Conservation (phyloP, 108 stramenopile species). For the Nannochloropsis gaditana region DNA sequence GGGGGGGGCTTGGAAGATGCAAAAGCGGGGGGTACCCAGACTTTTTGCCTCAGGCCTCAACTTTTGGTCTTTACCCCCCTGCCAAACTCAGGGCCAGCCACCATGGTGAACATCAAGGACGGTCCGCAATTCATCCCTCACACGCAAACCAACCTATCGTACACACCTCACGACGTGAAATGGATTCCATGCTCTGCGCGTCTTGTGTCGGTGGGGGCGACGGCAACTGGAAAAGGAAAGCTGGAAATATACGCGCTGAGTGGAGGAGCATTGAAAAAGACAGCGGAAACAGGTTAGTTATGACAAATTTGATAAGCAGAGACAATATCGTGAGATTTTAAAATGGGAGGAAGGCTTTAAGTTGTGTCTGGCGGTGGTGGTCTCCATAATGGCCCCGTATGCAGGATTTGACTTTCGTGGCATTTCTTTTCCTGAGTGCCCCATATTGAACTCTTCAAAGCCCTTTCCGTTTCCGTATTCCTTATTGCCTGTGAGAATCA, state of each 20-base stretch:
- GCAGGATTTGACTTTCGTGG: no score
- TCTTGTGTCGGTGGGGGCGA: not conserved
- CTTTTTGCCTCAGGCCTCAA: no score
- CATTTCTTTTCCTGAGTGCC: not conserved
- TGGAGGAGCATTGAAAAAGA: not conserved
- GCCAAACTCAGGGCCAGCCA: no score
- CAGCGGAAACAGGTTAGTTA: not conserved
- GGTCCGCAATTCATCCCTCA: not conserved
- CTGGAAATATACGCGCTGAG: not conserved
- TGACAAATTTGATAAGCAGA: not conserved
- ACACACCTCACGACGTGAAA: not conserved
- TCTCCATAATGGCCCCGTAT: no score
- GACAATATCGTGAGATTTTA: not conserved
- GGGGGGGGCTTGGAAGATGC: no score
- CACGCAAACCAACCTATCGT: not conserved
- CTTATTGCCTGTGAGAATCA: not conserved
- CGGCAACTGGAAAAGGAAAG: not conserved
- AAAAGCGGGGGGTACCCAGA: no score
- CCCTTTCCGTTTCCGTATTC: not conserved
- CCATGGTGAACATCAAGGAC: not conserved
- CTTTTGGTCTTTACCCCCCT: no score
- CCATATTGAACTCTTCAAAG: not conserved
- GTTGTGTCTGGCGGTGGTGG: no score
- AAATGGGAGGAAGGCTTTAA: not conserved
- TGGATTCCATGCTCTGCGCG: not conserved